Base-by-base conservation (phyloP, 495 filamentous ascomycete species). In the Lophiostoma macrostomum region DNA sequence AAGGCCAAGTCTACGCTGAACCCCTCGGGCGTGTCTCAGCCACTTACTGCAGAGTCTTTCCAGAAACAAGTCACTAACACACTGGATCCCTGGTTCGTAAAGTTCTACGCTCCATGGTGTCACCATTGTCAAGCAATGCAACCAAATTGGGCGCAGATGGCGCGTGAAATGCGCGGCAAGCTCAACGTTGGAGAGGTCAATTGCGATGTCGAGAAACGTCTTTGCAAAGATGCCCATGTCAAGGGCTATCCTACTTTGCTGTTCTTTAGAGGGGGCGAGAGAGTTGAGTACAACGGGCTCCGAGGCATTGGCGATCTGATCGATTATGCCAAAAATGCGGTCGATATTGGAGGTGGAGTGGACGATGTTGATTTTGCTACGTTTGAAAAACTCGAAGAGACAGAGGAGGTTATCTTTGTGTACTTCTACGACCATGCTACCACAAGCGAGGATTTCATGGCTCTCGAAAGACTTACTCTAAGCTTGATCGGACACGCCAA, bases 31-130 rank as follows among this genome's bases (percentile, higher is more conserved):
- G 72, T 74, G 5, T 94, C 89, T 12, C 73, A 86, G 11, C 72
- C 84, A 8, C 79, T 98, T 16, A 86, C 83, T 16, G 83, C 87
- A 19, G 91, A 97, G 65, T 85, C 73, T 54, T 98, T 98, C 74
- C 85, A 91, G 66, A 84, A 80, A 44, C 72, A 82, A 24, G 91
- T 98, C 20, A 95, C 89, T 3, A 86, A 83, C 64, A 88, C 90
- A 0, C 82, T 86, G 36, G 90, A 97, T 37, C 85, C 90, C 13
- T 98, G 93, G 93, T 96, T 98, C 63, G 83, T 98, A 71, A 97
- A 98, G 67, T 97, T 98, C 68, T 97, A 96, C 68, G 91, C 88
- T 22, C 93, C 93, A 1, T 97, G 93, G 93, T 98, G 93, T 67
- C 80, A 80, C 50, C 93, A 98, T 69, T 98, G 93, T 68, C 86